phyloP scores from a whole-genome alignment of 371 early-diverging fungal species.

The Coemansia sp. region DNA sequence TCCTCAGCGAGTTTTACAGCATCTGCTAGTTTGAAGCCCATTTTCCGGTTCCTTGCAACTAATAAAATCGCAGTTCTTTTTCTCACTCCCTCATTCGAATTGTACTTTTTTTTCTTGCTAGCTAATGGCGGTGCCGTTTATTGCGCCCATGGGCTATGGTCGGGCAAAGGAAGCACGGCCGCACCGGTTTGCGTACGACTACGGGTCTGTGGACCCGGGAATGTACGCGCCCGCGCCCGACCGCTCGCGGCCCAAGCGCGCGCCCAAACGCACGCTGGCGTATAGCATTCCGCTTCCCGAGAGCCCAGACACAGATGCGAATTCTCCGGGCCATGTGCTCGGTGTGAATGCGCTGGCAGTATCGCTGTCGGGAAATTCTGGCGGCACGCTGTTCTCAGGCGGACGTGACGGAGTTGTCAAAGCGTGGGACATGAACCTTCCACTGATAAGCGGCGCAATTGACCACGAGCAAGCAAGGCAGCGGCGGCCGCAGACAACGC shows the following conservation, averaged over 20 bases:
- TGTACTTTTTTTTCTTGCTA: background rate
- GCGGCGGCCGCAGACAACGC: conserved; percentile 57
- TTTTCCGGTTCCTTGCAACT: too few species aligned
- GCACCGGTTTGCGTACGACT: conserved; percentile 51
- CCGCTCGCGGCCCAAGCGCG: conserved; percentile 34
- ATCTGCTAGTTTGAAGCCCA: conserved; percentile 14
- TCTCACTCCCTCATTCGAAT: background rate
- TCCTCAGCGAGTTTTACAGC: conserved; percentile 28
- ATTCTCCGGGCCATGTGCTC: conserved; percentile 47
- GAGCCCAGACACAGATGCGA: background rate
- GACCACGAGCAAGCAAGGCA: conserved; percentile 34
- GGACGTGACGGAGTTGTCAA: conserved; percentile 89
- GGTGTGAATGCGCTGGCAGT: conserved; percentile 51
- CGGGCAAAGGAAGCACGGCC: conserved; percentile 46
- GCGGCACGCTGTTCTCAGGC: conserved; percentile 82
- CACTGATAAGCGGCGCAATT: conserved; percentile 21
- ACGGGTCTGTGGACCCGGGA: conserved; percentile 49
- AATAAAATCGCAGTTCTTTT: too few species aligned
- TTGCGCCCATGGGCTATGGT: conserved; percentile 37
- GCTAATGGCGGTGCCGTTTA: conserved; percentile 47
- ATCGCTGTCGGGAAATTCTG: conserved; percentile 1
- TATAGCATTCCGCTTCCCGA: conserved; percentile 48
- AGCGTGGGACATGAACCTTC: conserved; percentile 78
- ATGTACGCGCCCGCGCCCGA: conserved; percentile 49
- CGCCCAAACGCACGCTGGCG: conserved; percentile 40